phyloP scores from a whole-genome alignment of 73 alveolate genomes.

The Breviolum minutum region DNA sequence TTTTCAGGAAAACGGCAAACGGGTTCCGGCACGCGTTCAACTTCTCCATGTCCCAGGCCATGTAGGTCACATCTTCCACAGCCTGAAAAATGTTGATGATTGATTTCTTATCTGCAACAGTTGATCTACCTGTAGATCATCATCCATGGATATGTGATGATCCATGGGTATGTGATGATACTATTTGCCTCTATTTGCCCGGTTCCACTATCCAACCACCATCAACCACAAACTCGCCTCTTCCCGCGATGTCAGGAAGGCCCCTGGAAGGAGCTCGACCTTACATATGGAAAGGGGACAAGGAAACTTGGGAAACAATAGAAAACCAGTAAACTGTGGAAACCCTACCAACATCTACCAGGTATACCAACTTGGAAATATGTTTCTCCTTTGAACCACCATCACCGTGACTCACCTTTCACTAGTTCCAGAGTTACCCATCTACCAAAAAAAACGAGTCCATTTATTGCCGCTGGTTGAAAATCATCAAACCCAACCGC shows the following conservation, averaged over 20 bases:
- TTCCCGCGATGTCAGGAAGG: neutral
- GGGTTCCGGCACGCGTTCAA: neutral
- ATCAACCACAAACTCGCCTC: neutral
- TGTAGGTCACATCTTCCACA: neutral
- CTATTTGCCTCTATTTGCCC: too few species aligned
- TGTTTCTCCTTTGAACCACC: neutral
- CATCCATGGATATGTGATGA: too few species aligned
- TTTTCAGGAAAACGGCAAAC: too few species aligned
- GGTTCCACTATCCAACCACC: too few species aligned
- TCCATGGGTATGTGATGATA: too few species aligned
- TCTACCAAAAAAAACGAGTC: neutral
- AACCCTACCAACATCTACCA: neutral
- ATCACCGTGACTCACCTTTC: neutral
- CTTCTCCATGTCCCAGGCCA: constrained; percentile 35
- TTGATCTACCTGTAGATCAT: neutral
- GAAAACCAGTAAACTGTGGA: neutral
- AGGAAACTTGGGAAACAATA: too few species aligned
- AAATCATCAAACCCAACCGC: neutral
- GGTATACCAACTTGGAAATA: neutral
- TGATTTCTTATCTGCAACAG: neutral
- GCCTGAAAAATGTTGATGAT: neutral
- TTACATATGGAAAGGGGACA: too few species aligned
- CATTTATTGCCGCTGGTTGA: neutral
- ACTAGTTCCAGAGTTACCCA: too few species aligned
- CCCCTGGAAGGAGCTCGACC: constrained; percentile 8